Percentiles rank a stretch among this genome's conserved stretches.
These are phyloP conservation scores for Helicostylum pulchrum DNA, from an alignment of 192 early-diverging fungal species.

Conservation along the genomic window DNA sequence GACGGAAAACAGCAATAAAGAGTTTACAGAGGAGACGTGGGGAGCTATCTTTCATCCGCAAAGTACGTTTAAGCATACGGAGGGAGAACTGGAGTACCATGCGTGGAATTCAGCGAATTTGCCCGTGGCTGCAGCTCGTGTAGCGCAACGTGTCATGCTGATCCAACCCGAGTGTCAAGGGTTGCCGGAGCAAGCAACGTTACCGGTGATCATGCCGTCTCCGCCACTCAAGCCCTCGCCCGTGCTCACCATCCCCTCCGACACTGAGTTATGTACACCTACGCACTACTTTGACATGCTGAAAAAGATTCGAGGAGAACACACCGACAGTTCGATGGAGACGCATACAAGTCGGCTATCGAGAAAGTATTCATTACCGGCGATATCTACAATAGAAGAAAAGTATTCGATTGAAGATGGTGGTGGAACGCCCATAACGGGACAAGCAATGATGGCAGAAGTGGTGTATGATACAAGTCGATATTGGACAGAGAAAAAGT, in stretches of 20 bases:
- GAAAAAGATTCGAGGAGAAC: slow-evolving; percentile 4
- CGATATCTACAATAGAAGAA: background rate
- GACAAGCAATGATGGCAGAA: background rate
- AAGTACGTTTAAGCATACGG: background rate
- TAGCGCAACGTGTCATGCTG: background rate
- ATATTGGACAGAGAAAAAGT: background rate
- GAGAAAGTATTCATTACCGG: no score
- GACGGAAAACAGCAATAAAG: no score
- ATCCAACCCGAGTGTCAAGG: background rate
- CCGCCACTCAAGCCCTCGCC: background rate
- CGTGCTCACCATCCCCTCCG: background rate
- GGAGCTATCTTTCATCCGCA: slow-evolving; percentile 3
- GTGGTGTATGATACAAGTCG: background rate
- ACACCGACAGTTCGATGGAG: no score
- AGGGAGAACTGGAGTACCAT: background rate
- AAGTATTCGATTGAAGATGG: no score
- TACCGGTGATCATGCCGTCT: background rate
- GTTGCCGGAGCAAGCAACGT: background rate
- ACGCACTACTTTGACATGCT: background rate
- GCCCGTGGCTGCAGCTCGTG: background rate
- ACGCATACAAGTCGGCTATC: no score
- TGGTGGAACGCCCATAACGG: background rate
- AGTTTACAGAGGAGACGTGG: background rate
- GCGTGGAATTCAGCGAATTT: background rate
- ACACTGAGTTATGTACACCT: background rate